Conservation (phyloP, 1,284 basidiomycete species). For the Malassezia restricta region DNA sequence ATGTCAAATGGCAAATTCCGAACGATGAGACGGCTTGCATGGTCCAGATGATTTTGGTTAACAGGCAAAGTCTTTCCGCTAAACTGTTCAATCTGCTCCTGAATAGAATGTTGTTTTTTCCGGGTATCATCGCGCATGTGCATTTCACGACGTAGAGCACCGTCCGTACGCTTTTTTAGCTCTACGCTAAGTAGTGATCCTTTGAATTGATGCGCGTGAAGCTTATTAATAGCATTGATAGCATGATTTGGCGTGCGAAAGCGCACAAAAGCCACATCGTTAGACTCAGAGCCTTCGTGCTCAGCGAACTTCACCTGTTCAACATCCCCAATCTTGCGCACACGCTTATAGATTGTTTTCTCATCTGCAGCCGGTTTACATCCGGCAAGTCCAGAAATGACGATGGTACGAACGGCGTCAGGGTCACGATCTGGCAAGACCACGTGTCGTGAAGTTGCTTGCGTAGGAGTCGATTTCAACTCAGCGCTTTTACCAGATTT, state of each 20-base stretch:
- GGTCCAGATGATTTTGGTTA: conserved; percentile 49
- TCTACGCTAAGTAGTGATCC: conserved; percentile 73
- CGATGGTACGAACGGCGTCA: conserved; percentile 37
- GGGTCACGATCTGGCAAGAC: conserved; percentile 29
- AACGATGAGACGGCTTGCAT: conserved; percentile 73
- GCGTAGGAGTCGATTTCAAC: neutral
- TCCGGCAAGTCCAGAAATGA: conserved; percentile 30
- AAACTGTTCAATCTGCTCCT: conserved; percentile 34
- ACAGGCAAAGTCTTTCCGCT: conserved; percentile 21
- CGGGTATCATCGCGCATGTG: conserved; percentile 47
- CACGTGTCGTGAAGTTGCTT: conserved; percentile 5
- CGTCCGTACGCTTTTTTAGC: conserved; percentile 73
- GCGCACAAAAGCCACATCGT: conserved; percentile 57
- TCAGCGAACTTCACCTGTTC: conserved; percentile 33
- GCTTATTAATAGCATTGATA: conserved; percentile 61
- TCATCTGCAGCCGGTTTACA: conserved; percentile 31
- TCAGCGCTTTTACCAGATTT: conserved; percentile 7
- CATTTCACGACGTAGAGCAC: conserved; percentile 51
- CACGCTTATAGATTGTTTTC: conserved; percentile 41
- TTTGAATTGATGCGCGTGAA: conserved; percentile 90
- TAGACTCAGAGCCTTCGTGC: neutral
- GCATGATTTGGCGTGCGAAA: conserved; percentile 64
- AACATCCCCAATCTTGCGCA: conserved; percentile 41
- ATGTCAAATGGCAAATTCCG: conserved; percentile 68
- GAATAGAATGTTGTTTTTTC: conserved; percentile 47